Conservation (phyloP, 306 rosid species). For the Fragaria nilgerrensis region DNA sequence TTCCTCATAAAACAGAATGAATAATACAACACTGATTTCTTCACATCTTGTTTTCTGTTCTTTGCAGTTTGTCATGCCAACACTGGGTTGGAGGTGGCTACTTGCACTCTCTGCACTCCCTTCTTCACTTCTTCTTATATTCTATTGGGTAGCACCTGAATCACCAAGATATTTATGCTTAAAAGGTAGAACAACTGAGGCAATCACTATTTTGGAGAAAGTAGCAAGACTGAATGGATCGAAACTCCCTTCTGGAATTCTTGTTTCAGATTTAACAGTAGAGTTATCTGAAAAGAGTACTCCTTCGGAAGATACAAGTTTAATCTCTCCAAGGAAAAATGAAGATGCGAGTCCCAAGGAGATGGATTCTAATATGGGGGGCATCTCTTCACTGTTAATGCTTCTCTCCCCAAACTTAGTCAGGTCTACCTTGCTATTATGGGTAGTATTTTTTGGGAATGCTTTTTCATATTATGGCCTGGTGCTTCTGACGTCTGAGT, state of each 20-base stretch:
- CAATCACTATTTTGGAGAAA: conserved; percentile 71
- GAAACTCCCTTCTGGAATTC: conserved; percentile 66
- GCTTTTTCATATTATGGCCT: conserved; percentile 97
- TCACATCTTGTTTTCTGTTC: conserved; percentile 28
- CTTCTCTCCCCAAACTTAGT: conserved; percentile 78
- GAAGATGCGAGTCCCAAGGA: conserved; percentile 35
- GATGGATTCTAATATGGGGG: conserved; percentile 38
- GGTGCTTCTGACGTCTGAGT: conserved; percentile 86
- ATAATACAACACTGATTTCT: not conserved
- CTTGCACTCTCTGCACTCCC: conserved; percentile 87
- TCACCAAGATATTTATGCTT: conserved; percentile 88
- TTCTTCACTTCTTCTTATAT: conserved; percentile 74
- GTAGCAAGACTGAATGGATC: conserved; percentile 74
- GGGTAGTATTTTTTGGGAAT: conserved; percentile 90
- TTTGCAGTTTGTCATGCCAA: conserved; percentile 88
- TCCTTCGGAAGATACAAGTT: conserved; percentile 48
- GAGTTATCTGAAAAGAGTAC: conserved; percentile 43
- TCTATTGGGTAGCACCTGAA: conserved; percentile 77
- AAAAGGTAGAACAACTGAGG: conserved; percentile 68
- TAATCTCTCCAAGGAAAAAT: conserved; percentile 48
- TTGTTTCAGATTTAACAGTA: conserved; percentile 63
- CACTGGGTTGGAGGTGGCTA: conserved; percentile 96
- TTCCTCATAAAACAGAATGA: conserved; percentile 5
- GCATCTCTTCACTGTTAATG: conserved; percentile 51
- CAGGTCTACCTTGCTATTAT: conserved; percentile 79